Evolutionary conservation across 2,329 filamentous ascomycete genomes (phyloP), one percentile per base, ranked within the genome.

Genomic region (Neonectria coccinea): DNA sequence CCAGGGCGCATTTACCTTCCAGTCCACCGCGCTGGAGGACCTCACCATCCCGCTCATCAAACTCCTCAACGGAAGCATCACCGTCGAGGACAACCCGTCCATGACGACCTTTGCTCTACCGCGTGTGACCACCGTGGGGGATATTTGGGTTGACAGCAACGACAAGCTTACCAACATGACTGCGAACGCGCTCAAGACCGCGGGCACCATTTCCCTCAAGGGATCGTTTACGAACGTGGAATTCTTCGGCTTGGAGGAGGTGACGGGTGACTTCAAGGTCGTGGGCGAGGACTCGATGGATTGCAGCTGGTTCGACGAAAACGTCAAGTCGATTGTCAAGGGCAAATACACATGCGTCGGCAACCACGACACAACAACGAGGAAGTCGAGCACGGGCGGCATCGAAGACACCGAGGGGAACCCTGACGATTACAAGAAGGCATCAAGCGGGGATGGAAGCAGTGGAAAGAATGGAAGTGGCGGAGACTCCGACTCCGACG

Each of bases 271-370:
- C 36, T 75, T 75, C 44, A 72, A 73, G 61, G 62, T 75, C 2
- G 20, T 29, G 1, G 73, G 73, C 8, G 65, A 63, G 31, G 67
- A 73, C 42, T 70, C 72, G 7, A 74, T 75, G 72, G 73, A 75
- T 29, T 75, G 73, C 55, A 74, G 71, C 58, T 75, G 73, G 73
- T 73, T 75, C n/a, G 72, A 75, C n/a, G 50, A 60, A 5, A 73
- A 75, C 22, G 54, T 75, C 39, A 64, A 72, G 62, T 68, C 64
- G 11, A 73, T 75, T 44, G 71, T 74, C 12, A 61, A 63, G 29
- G 73, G 73, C 39, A 73, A 63, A 6, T 75, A 73, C 39, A 41
- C 62, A 2, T 75, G 73, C 41, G 66, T 69, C 6, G 73, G 73
- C 20, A 59, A 71, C 44, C 72, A 74, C 51, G 67, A 73, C 9